phyloP scores from a whole-genome alignment of 2,329 filamentous ascomycete genomes.

The Claviceps fusiformis region DNA sequence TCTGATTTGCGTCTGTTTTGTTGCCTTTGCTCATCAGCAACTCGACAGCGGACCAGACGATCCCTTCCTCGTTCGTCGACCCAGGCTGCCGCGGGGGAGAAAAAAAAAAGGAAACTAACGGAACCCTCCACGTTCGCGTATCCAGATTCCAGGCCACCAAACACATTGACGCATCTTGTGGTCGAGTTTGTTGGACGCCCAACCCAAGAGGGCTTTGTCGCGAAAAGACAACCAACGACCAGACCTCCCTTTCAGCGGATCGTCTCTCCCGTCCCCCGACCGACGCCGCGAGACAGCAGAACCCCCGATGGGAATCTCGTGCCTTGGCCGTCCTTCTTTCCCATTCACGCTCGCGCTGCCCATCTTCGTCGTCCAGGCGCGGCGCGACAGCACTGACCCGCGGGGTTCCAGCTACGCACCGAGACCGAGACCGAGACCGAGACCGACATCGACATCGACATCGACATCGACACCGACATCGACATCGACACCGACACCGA shows the following conservation, averaged over 20 bases:
- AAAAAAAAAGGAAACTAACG: background rate
- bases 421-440: background rate
- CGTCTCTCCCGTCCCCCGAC: background rate
- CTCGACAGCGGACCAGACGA: background rate
- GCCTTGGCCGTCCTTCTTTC: background rate
- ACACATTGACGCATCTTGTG: too few species aligned
- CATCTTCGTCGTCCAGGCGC: background rate
- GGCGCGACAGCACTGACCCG: conserved; percentile 10
- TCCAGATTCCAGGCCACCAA: background rate
- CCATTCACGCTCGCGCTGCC: background rate
- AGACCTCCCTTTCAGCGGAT: background rate
- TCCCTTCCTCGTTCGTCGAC: background rate
- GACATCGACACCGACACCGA: background rate
- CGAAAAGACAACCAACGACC: background rate
- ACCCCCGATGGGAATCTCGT: background rate
- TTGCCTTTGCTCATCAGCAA: background rate
- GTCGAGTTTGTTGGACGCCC: background rate
- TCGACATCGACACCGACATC: background rate
- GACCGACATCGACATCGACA: background rate
- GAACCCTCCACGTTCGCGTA: background rate
- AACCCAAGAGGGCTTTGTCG: background rate
- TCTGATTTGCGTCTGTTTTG: background rate
- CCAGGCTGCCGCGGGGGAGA: background rate
- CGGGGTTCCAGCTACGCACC: conserved; percentile 6
- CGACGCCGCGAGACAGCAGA: background rate